Evolutionary conservation across 306 rosid species (phyloP), one percentile per base, ranked within the genome.

Genomic region (Begonia peltatifolia): DNA sequence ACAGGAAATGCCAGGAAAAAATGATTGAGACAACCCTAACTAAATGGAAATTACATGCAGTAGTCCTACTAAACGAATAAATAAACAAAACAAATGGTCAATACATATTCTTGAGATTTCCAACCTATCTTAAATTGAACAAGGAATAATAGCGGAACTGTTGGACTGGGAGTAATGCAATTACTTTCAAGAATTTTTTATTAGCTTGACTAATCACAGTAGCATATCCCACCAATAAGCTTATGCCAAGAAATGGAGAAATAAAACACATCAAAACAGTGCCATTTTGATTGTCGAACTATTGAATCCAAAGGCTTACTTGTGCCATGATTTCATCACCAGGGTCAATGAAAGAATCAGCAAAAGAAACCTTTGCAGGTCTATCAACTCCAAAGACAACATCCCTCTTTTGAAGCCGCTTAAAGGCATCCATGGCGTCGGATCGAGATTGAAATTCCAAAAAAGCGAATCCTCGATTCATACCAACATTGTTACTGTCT

Each of bases 381-480:
- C 89, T 74, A 73, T 87, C 96, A 65, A 77, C 54, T 55, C 93
- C 96, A 72, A 87, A 83, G 50, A 87, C 61, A 57, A 63, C 96
- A 67, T 83, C 96, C 15, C 84, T 79, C 73, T 78, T 77, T 68
- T 80, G 96, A 78, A 87, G 87, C 66, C 93, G 77, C 86, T 83
- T 87, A 64, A 79, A 83, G 44, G 93, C 94, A 70, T 63, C 64
- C 94, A 76, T 76, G 53, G 96, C 96, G 59, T 80, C 82, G 20
- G 68, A 78, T 60, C 75, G 87, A 63, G 82, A 82, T 51, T 86
- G 71, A 60, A 83, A 83, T 64, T 80, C 93, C 47, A 87, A 54
- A 57, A 87, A 87, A 55, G 89, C 94, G 78, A 87, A 83, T n/a
- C 87, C 84, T 35, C 84, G 76, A 60, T 81, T 87, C 78, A 83